These are phyloP conservation scores for Fusarium hainanense DNA, from an alignment of 2,329 filamentous ascomycete species.

Conservation along the genomic window DNA sequence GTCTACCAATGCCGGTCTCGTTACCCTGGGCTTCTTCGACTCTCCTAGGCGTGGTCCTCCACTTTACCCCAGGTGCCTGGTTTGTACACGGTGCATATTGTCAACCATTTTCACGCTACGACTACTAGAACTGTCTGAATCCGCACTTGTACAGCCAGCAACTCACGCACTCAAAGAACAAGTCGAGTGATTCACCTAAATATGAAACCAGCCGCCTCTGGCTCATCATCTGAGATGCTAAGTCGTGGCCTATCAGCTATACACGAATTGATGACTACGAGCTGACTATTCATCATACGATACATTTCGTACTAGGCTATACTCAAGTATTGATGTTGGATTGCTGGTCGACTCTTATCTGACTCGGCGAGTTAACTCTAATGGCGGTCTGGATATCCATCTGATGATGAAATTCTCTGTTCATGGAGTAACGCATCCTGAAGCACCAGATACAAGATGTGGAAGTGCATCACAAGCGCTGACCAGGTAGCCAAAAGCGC, in stretches of 20 bases:
- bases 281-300: constrained; percentile 11
- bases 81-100: constrained; percentile 36
- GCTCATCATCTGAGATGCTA: constrained; percentile 29
- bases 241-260: background rate
- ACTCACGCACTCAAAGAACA: constrained; percentile 23
- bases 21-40: constrained; percentile 24
- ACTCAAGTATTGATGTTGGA: constrained; percentile 11
- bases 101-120: constrained; percentile 39
- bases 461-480: constrained; percentile 9
- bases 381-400: constrained; percentile 16
- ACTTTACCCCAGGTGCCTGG: constrained; percentile 46
- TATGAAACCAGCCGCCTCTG: constrained; percentile 42
- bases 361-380: constrained; percentile 16
- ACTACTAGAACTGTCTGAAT: constrained; percentile 17
- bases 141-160: constrained; percentile 17
- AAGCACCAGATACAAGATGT: background rate
- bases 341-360: constrained; percentile 4
- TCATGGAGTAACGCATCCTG: background rate
- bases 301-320: background rate
- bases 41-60: constrained; percentile 32
- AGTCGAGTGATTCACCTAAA: constrained; percentile 43
- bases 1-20: constrained; percentile 34
- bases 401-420: constrained; percentile 2
- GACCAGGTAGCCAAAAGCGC: constrained; percentile 4
- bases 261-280: constrained; percentile 18